Evolutionary conservation across 192 early-diverging fungal genomes (phyloP).

Genomic region (Bifiguratus adelaidae): DNA sequence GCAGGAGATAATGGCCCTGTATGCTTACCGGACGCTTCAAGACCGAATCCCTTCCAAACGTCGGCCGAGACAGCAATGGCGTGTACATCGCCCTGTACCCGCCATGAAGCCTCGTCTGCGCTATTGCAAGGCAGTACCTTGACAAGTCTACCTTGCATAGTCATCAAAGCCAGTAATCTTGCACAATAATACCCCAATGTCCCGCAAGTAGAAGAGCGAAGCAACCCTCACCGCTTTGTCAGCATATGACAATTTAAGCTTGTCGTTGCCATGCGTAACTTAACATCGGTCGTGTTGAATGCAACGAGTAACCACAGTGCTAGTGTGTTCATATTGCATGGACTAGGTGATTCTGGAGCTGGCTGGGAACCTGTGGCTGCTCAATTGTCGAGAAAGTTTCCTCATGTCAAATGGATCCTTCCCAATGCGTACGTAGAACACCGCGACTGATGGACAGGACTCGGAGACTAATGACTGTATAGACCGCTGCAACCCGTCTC

Average conservation of each 20-base stretch:
- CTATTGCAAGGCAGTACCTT: too few species aligned
- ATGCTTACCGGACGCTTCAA: too few species aligned
- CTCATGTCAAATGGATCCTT: conserved; percentile 85
- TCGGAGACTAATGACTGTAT: too few species aligned
- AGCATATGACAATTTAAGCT: too few species aligned
- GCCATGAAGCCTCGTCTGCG: too few species aligned
- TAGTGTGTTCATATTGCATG: conserved; percentile 44
- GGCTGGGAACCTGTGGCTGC: conserved; percentile 44
- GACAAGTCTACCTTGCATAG: background rate
- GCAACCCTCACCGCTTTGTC: too few species aligned
- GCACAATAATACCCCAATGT: background rate
- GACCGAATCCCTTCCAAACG: too few species aligned
- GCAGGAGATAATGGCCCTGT: too few species aligned
- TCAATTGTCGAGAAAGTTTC: conserved; percentile 44
- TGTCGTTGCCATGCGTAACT: background rate
- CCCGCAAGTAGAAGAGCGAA: background rate
- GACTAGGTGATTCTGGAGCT: conserved; percentile 47
- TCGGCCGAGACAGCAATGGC: too few species aligned
- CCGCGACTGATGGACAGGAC: background rate
- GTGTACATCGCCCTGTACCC: too few species aligned
- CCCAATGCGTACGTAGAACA: conserved; percentile 61
- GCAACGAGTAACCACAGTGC: conserved; percentile 35
- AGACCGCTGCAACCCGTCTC: conserved; percentile 50
- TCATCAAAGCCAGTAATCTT: background rate
- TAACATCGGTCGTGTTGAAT: conserved; percentile 26